Evolutionary conservation across 2,329 filamentous ascomycete species (phyloP), one percentile per base, ranked within the genome.

Genomic region (Thermomyces lanuginosus): DNA sequence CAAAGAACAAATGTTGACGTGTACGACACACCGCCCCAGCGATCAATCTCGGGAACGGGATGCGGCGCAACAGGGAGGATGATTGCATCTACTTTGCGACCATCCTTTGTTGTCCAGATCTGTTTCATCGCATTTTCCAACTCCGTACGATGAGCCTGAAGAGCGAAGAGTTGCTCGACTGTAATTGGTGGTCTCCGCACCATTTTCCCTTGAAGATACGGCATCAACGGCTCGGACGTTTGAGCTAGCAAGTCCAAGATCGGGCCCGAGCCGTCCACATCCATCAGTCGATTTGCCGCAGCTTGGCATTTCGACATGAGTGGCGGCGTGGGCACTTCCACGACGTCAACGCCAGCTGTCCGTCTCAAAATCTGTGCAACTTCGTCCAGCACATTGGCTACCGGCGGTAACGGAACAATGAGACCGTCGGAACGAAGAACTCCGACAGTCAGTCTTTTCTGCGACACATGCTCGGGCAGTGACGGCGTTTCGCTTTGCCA

Each of bases 1-100:
- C 76, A 45, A 29, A 76, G 39, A 6, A 74, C 69, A 39, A 71
- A 74, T 1, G 57, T 60, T 12, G 58, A 64, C 1, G 70, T 74
- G 41, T 76, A 76, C 30, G 69, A 64, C 0, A 69, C 63, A 0
- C 63, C 64, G 42, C 73, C 72, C 49, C 69, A 76, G 2, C 61
- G 53, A 48, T 77, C 72, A 29, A 72, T 63, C 6, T 62, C 58
- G 1, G 71, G 67, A 0, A 72, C 61, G 0, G 72, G 68, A 44
- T 77, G 72, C 2, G 71, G 69, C 8, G 71, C 71, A 0, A 74
- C 56, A 0, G 72, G 72, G 34, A 63, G 69, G 29, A 77, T 61
- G 27, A 77, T 62, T 0, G 69, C 68, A 51, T 76, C 72, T 5
- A 76, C 51, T 19, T 12, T 18, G 8, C 11, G 10, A 8, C n/a